These are phyloP conservation scores for Heimioporus sp. DNA, from an alignment of 768 basidiomycete species.

Conservation along the genomic window DNA sequence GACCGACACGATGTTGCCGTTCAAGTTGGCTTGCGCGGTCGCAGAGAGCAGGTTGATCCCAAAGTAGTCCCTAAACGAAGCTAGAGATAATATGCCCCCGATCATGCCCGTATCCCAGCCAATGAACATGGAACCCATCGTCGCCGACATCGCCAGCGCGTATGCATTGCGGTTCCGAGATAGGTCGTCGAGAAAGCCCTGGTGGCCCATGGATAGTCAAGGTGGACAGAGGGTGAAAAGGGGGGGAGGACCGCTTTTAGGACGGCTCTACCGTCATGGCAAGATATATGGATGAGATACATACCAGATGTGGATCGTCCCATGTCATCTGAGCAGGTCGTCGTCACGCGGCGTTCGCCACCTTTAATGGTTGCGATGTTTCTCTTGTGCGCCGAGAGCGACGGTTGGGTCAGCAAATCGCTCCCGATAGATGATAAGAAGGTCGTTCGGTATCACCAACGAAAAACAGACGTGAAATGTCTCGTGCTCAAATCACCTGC, in stretches of 20 bases:
- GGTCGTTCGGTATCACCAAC: no score
- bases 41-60: slow-evolving; percentile 40
- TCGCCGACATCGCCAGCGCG: slow-evolving; percentile 41
- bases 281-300: neutral
- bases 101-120: slow-evolving; percentile 52
- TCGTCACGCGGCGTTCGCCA: no score
- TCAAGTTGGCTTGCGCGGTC: slow-evolving; percentile 38
- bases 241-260: no score
- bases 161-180: slow-evolving; percentile 44
- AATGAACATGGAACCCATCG: slow-evolving; percentile 48
- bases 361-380: no score
- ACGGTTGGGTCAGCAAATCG: no score
- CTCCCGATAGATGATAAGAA: no score
- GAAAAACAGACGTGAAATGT: no score
- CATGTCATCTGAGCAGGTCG: no score
- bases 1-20: slow-evolving; percentile 52
- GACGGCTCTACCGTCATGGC: no score
- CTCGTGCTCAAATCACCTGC: no score
- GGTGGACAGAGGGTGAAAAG: neutral
- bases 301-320: neutral
- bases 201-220: slow-evolving; percentile 24
- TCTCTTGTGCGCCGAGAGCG: no score
- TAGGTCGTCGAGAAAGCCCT: slow-evolving; percentile 20
- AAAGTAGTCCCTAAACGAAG: slow-evolving; percentile 48
- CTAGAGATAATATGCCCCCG: slow-evolving; percentile 45